Evolutionary conservation across 441 rosid genomes (phyloP).

Genomic region (Populus trichocarpa): DNA sequence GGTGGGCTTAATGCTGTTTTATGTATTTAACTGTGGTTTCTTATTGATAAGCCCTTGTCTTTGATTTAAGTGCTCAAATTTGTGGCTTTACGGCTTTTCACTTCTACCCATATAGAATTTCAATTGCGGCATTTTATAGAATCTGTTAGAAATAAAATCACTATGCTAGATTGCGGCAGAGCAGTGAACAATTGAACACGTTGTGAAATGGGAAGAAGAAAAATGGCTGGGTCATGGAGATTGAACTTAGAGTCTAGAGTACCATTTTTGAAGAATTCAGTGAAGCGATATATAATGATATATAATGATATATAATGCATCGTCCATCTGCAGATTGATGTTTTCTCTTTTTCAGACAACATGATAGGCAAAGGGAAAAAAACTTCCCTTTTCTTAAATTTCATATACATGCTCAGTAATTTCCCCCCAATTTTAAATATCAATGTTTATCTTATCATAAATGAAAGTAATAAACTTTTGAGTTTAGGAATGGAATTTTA

Average conservation of each 20-base stretch:
- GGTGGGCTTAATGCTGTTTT: neutral
- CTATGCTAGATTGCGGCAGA: neutral
- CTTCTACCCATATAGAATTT: neutral
- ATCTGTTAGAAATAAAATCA: neutral
- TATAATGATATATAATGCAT: too few species aligned
- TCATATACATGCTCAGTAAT: neutral
- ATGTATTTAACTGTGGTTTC: neutral
- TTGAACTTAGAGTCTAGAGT: neutral
- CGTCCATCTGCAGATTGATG: too few species aligned
- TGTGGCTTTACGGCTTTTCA: neutral
- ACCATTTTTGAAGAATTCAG: neutral
- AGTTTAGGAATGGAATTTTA: neutral
- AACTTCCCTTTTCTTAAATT: neutral
- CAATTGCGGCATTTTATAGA: neutral
- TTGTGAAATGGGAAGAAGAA: neutral
- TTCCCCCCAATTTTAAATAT: too few species aligned
- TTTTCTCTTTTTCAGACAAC: neutral
- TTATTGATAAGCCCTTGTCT: neutral
- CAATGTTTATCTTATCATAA: too few species aligned
- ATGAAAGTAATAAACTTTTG: too few species aligned
- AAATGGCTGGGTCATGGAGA: neutral
- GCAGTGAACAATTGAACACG: neutral
- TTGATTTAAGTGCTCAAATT: neutral
- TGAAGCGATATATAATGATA: neutral
- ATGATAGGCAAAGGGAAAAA: neutral